phyloP scores from a whole-genome alignment of 257 asterid species.

The Thymus quinquecostatus region DNA sequence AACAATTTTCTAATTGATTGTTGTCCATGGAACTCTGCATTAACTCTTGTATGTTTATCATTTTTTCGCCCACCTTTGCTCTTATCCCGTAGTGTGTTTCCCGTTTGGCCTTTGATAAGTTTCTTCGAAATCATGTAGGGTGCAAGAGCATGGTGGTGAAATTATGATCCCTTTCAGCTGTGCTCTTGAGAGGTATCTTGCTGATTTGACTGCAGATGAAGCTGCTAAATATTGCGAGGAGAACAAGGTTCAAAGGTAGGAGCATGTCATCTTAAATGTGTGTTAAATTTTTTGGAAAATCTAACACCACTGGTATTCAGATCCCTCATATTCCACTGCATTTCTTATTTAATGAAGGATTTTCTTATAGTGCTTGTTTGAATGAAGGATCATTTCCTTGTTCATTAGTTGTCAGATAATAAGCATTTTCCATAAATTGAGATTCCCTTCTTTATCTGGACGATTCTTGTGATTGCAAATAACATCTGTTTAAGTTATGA shows the following conservation, averaged over 20 bases:
- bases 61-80: slow-evolving; percentile 1
- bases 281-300: background rate
- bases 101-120: slow-evolving; percentile 6
- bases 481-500: background rate
- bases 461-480: background rate
- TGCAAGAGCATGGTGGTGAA: slow-evolving; percentile 99
- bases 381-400: slow-evolving; percentile 1
- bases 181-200: slow-evolving; percentile 83
- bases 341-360: background rate
- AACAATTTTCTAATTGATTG: slow-evolving; percentile 8
- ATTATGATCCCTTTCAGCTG: slow-evolving; percentile 90
- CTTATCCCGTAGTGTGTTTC: background rate
- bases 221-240: slow-evolving; percentile 93
- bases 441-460: background rate
- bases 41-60: background rate
- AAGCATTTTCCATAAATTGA: background rate
- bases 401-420: background rate
- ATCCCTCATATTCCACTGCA: background rate
- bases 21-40: slow-evolving; percentile 19
- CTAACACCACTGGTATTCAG: background rate
- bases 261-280: slow-evolving; percentile 18
- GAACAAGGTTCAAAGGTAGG: slow-evolving; percentile 92
- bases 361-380: background rate
- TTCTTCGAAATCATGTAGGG: slow-evolving; percentile 57
- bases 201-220: slow-evolving; percentile 86